phyloP scores from a whole-genome alignment of 148 eudicot species.

The Nepenthes gracilis region DNA sequence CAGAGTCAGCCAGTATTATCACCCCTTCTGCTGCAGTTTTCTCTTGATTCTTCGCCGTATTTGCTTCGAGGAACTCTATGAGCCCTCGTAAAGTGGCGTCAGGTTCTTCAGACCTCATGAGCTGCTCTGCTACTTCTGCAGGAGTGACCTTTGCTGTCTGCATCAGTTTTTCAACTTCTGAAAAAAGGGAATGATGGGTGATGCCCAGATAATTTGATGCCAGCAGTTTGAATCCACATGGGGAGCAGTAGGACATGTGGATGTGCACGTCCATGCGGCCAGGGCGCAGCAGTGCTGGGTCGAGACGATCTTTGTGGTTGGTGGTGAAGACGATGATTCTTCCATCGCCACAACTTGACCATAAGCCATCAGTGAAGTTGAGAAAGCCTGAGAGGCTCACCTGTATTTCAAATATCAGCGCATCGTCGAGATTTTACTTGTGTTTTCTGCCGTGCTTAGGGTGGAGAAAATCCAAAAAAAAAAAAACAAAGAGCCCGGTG shows the following conservation, averaged over 20 bases:
- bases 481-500: too few species aligned
- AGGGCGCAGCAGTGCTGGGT: constrained; percentile 58
- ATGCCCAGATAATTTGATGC: constrained; percentile 39
- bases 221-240: constrained; percentile 37
- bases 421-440: neutral
- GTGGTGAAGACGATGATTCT: constrained; percentile 67
- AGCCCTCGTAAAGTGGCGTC: too few species aligned
- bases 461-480: too few species aligned
- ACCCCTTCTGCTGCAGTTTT: too few species aligned
- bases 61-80: too few species aligned
- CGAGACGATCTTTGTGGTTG: constrained; percentile 60
- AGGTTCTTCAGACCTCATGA: too few species aligned
- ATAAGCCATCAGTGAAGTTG: constrained; percentile 58
- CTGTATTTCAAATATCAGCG: constrained; percentile 10
- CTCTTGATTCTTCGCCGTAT: too few species aligned
- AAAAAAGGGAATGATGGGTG: too few species aligned
- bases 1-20: too few species aligned
- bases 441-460: neutral
- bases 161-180: too few species aligned
- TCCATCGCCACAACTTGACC: constrained; percentile 83
- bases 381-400: constrained; percentile 54
- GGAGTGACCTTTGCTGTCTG: too few species aligned
- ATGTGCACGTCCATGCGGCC: constrained; percentile 79
- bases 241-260: constrained; percentile 66
- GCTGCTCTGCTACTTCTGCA: too few species aligned